Evolutionary conservation across 139 green algal genomes (phyloP).

Genomic region (Dunaliella primolecta): DNA sequence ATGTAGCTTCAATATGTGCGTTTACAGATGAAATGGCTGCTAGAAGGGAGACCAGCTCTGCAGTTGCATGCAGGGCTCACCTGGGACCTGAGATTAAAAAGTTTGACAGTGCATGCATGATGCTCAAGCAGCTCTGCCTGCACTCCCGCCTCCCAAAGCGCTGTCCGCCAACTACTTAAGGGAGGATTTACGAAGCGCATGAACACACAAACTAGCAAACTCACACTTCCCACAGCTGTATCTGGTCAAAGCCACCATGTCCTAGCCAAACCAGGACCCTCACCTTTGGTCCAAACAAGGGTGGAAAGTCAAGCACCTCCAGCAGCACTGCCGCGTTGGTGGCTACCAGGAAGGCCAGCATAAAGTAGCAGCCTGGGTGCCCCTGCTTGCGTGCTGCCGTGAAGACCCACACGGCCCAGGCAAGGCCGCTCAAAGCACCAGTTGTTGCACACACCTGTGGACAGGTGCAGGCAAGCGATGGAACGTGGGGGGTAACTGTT

Average conservation of each 20-base stretch:
- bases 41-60: not conserved
- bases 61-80: too few relatives aligned
- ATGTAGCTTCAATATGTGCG: too few relatives aligned
- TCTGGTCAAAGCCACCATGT: not conserved
- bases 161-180: too few relatives aligned
- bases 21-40: too few relatives aligned
- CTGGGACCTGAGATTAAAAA: not conserved
- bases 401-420: constrained; percentile 21
- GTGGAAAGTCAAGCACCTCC: constrained; percentile 86
- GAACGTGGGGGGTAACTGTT: too few relatives aligned
- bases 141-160: too few relatives aligned
- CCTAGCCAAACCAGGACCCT: not conserved
- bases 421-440: constrained; percentile 39
- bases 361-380: constrained; percentile 36
- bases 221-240: not conserved
- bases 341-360: constrained; percentile 58
- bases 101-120: not conserved
- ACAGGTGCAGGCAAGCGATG: too few relatives aligned
- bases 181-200: not conserved
- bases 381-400: not conserved
- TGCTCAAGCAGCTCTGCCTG: not conserved
- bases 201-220: not conserved
- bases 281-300: constrained; percentile 22
- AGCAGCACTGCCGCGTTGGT: constrained; percentile 62
- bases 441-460: constrained; percentile 48